Percentiles rank a stretch among this genome's conserved stretches.
phyloP scores from a whole-genome alignment of 805 yeast genomes.

The Candida awuae region DNA sequence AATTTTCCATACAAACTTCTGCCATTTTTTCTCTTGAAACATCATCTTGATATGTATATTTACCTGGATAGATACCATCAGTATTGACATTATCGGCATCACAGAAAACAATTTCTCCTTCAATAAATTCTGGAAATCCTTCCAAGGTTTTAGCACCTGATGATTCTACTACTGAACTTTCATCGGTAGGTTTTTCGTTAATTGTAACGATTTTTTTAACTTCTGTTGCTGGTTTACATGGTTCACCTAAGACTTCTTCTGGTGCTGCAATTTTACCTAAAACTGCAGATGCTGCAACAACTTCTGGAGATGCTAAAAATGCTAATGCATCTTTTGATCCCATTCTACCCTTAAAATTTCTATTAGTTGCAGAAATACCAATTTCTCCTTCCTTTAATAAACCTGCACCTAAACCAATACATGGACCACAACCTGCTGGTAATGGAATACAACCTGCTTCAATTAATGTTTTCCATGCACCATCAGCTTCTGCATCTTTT shows the following conservation, averaged over 20 bases:
- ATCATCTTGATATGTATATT: constrained; percentile 97
- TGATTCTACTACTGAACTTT: constrained; percentile 24
- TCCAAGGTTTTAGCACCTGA: constrained; percentile 62
- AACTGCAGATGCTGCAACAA: constrained; percentile 98
- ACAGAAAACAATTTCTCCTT: constrained; percentile 90
- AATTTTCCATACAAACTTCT: constrained; percentile 98
- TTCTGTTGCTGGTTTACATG: constrained; percentile 39
- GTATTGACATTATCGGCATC: constrained; percentile 97
- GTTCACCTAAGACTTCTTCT: constrained; percentile 63
- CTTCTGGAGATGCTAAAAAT: constrained; percentile 93
- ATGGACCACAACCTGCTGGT: constrained; percentile 99
- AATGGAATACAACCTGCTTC: constrained; percentile 92
- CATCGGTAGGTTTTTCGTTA: constrained; percentile 24
- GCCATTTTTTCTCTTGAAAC: constrained; percentile 95
- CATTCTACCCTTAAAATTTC: constrained; percentile 99
- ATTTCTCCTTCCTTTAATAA: constrained; percentile 91
- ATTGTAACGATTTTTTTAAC: constrained; percentile 38
- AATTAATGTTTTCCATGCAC: constrained; percentile 85
- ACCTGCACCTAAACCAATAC: constrained; percentile 96
- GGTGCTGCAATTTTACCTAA: constrained; percentile 91
- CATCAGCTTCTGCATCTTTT: constrained; percentile 79
- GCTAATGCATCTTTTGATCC: constrained; percentile 96
- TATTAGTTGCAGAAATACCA: constrained; percentile 96
- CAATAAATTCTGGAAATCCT: constrained; percentile 85
- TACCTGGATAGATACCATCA: constrained; percentile 98